Conservation (phyloP, 352 stramenopile genomes). For the Phytophthora fragariaefolia region DNA sequence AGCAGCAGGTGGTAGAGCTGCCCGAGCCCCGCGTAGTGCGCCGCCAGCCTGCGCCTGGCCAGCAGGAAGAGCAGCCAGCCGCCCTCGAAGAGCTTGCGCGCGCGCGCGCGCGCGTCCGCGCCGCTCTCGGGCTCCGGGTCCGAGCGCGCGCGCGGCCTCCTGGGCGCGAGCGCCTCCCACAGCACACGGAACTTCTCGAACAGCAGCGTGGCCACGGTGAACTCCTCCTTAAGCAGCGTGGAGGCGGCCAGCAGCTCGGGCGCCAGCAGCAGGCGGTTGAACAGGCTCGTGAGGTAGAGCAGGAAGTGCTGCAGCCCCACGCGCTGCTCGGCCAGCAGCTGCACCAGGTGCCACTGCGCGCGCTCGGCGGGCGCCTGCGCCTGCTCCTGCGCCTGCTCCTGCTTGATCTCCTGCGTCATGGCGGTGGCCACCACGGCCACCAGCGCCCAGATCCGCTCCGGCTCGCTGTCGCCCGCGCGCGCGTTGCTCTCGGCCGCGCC, state of each 20-base stretch:
- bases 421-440: slow-evolving; percentile 55
- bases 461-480: slow-evolving; percentile 27
- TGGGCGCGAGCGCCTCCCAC: slow-evolving; percentile 53
- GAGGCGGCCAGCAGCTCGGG: slow-evolving; percentile 74
- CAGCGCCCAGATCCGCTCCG: slow-evolving; percentile 50
- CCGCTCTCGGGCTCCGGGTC: slow-evolving; percentile 37
- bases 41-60: slow-evolving; percentile 48
- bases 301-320: slow-evolving; percentile 74
- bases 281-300: slow-evolving; percentile 76
- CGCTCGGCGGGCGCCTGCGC: background rate
- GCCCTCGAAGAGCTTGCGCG: slow-evolving; percentile 58
- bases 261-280: slow-evolving; percentile 78
- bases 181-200: slow-evolving; percentile 82
- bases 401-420: slow-evolving; percentile 50
- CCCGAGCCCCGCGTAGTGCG: slow-evolving; percentile 64
- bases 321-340: slow-evolving; percentile 54
- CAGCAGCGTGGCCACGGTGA: slow-evolving; percentile 72
- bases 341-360: slow-evolving; percentile 41
- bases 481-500: slow-evolving; percentile 29
- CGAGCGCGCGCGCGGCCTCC: background rate
- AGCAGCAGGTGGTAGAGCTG: slow-evolving; percentile 83
- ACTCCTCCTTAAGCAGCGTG: slow-evolving; percentile 83
- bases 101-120: slow-evolving; percentile 12
- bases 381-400: slow-evolving; percentile 26
- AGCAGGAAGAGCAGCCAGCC: slow-evolving; percentile 85